phyloP scores from a whole-genome alignment of 208 protist species.

The Leishmania turanica region DNA sequence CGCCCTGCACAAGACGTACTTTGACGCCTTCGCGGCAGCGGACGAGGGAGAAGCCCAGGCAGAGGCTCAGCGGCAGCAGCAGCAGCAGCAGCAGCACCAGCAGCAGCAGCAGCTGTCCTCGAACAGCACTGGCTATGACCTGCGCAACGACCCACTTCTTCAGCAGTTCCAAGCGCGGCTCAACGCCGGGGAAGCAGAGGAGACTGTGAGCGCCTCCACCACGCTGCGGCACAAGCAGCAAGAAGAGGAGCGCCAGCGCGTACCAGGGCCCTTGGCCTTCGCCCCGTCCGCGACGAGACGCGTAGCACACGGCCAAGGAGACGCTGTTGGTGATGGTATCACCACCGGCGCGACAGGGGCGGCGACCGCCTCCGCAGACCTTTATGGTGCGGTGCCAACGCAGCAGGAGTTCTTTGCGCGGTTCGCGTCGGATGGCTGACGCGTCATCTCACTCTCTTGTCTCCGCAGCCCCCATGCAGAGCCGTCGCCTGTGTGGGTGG shows the following conservation, averaged over 20 bases:
- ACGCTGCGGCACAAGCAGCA: constrained; percentile 20
- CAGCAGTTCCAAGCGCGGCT: constrained; percentile 17
- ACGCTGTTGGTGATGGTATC: neutral
- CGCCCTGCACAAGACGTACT: constrained; percentile 32
- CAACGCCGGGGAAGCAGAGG: neutral
- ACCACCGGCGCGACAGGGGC: neutral
- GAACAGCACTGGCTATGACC: neutral
- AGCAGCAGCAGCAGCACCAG: neutral
- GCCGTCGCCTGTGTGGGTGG: neutral
- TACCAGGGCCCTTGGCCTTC: constrained; percentile 23
- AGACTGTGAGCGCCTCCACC: constrained; percentile 11
- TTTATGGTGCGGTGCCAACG: constrained; percentile 15
- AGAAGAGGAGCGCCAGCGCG: constrained; percentile 10
- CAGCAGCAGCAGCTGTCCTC: neutral
- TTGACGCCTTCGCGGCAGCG: constrained; percentile 19
- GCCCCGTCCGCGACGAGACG: constrained; percentile 24
- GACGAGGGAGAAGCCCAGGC: neutral
- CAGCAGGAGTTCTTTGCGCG: constrained; percentile 25
- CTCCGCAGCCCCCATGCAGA: neutral
- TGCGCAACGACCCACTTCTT: constrained; percentile 14
- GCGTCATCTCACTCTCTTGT: neutral
- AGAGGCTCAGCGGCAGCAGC: neutral
- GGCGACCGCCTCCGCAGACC: neutral
- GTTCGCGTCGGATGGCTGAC: constrained; percentile 19
- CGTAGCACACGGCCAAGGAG: neutral